Percentiles rank a stretch among this genome's conserved stretches.
Evolutionary conservation across 208 protist species (phyloP).

Genomic region (Leptomonas seymouri): DNA sequence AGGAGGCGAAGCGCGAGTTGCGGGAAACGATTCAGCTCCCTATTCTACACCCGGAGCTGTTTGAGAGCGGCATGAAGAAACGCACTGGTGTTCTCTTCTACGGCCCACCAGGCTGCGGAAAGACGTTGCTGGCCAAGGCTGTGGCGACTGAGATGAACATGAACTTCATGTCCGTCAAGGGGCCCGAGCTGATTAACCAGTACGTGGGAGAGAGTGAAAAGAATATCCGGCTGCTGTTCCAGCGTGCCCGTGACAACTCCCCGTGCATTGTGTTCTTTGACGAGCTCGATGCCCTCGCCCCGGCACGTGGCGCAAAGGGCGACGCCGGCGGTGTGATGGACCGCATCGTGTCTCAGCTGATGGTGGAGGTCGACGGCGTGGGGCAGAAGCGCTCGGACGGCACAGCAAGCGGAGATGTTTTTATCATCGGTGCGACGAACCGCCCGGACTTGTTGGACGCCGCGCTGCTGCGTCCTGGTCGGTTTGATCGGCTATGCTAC

Average conservation of each 20-base stretch:
- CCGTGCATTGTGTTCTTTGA: conserved; percentile 96
- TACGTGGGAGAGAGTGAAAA: conserved; percentile 94
- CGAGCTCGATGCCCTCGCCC: conserved; percentile 91
- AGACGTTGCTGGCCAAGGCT: conserved; percentile 94
- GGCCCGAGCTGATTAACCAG: conserved; percentile 95
- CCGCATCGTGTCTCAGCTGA: conserved; percentile 93
- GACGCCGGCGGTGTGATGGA: conserved; percentile 94
- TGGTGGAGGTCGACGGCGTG: conserved; percentile 91
- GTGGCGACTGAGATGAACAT: conserved; percentile 94
- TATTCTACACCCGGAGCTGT: conserved; percentile 84
- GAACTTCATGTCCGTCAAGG: conserved; percentile 96
- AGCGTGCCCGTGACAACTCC: conserved; percentile 83
- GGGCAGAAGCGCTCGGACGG: conserved; percentile 78
- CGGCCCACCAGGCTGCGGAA: conserved; percentile 94
- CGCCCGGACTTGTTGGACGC: conserved; percentile 91
- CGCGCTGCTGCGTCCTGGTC: conserved; percentile 91
- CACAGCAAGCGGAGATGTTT: conserved; percentile 79
- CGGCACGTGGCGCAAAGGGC: conserved; percentile 84
- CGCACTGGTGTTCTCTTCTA: conserved; percentile 92
- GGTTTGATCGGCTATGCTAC: conserved; percentile 92
- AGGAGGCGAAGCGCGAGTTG: conserved; percentile 90
- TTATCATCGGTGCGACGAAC: conserved; percentile 94
- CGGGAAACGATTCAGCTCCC: conserved; percentile 86
- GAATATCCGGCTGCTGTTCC: conserved; percentile 91
- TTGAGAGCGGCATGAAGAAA: conserved; percentile 69